Base-by-base conservation (phyloP, 129 eudicot genomes). In the Escallonia herrerae region DNA sequence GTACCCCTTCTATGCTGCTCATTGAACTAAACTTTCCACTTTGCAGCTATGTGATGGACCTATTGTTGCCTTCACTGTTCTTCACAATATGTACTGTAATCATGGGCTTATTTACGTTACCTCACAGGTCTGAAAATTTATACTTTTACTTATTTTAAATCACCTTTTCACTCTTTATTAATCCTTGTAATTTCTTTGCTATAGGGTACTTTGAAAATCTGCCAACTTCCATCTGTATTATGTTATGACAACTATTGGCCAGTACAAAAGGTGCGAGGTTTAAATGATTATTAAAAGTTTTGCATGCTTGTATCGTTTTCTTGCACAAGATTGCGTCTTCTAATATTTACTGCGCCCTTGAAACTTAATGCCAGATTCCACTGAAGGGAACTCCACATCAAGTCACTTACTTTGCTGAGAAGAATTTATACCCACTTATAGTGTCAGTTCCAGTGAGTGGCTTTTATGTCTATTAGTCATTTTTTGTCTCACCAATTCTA, bases 341-440 rank as follows among this genome's bases (percentile, higher is more conserved):
- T 38, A 8, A 47, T 7, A 22, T 12, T 60, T 8, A 43, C 57
- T 62, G 53, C 57, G 39, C 14, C 45, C 60, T 15, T 51, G 8
- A 60, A 60, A 15, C n/a, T n/a, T 52, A 5, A 2, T 60, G 56
- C 63, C 82, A 93, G 99, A 84, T 93, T 66, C 89, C 96, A 8
- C 70, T 93, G 79, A 93, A 93, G 84, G 89, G 93, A 10, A 93
- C 99, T 73, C 99, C 99, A 2, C 99, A 93, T 82, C 99, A 93
- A 86, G 96, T 93, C 11, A 82, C 99, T 56, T 93, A 86, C 79
- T 93, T 89, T 70, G 81, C 99, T 37, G 95, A 89, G 78, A 93
- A 93, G 90, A 93, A 93, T 75, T 60, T 93, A 42, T 93, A 93
- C 74, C 91, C 99, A 3, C 78, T 93, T 41, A 93, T 93, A 56